phyloP scores from a whole-genome alignment of 805 yeast genomes.

The Zygosaccharomyces gambellarensis region DNA sequence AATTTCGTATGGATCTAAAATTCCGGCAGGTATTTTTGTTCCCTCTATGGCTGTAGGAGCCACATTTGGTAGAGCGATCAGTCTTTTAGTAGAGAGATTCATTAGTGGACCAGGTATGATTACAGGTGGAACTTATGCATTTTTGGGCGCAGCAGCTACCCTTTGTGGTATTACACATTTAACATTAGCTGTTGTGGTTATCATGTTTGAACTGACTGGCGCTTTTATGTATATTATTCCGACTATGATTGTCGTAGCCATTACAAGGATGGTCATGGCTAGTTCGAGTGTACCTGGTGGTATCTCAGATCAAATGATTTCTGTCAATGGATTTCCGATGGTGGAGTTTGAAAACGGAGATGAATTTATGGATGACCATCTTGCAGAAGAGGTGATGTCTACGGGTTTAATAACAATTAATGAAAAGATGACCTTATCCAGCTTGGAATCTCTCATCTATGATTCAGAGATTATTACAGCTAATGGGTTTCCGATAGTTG shows the following conservation, averaged over 20 bases:
- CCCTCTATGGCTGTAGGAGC: constrained; percentile 98
- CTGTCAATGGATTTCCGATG: constrained; percentile 81
- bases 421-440: constrained; percentile 26
- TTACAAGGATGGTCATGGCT: constrained; percentile 76
- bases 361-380: constrained; percentile 43
- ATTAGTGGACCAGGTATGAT: constrained; percentile 52
- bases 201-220: constrained; percentile 95
- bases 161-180: constrained; percentile 90
- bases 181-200: constrained; percentile 87
- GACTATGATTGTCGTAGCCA: constrained; percentile 91
- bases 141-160: constrained; percentile 94
- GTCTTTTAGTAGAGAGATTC: constrained; percentile 57
- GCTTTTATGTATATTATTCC: constrained; percentile 90
- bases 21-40: constrained; percentile 96
- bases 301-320: constrained; percentile 92
- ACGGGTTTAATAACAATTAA: constrained; percentile 26
- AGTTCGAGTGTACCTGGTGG: constrained; percentile 71
- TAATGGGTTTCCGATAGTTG: constrained; percentile 53
- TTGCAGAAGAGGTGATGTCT: constrained; percentile 61
- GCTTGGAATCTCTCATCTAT: constrained; percentile 24
- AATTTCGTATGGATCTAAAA: constrained; percentile 85
- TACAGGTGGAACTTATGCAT: constrained; percentile 92
- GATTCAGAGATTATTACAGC: constrained; percentile 32
- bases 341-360: constrained; percentile 60
- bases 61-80: constrained; percentile 83